Conservation (phyloP, 2,329 filamentous ascomycete genomes). For the Xenosphaeropsis pyriputrescens region DNA sequence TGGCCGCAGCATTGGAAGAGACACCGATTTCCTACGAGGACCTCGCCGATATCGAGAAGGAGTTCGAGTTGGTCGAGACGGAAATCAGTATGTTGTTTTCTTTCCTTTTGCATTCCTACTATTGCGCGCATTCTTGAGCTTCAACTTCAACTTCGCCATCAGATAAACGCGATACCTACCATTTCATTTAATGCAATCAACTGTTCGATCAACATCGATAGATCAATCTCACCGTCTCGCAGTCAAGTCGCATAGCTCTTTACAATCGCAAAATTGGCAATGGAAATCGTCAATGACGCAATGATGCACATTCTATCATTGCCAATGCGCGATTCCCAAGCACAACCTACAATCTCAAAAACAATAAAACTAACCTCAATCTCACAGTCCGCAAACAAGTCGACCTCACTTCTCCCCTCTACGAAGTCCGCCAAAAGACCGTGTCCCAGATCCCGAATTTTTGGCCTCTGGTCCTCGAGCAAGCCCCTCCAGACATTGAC, state of each 20-base stretch:
- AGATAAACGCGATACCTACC: no score
- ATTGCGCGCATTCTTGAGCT: not conserved
- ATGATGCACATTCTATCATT: not conserved
- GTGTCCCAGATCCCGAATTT: slow-evolving; percentile 69
- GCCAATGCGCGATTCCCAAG: not conserved
- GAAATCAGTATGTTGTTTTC: slow-evolving; percentile 54
- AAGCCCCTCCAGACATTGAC: slow-evolving; percentile 74
- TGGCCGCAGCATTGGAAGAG: slow-evolving; percentile 21
- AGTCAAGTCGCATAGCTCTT: no score
- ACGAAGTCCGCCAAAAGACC: slow-evolving; percentile 58
- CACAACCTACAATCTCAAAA: slow-evolving; percentile 3
- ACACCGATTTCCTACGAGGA: slow-evolving; percentile 53
- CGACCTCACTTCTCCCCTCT: slow-evolving; percentile 53
- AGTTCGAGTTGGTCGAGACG: slow-evolving; percentile 72
- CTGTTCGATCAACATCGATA: no score
- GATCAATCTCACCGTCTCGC: no score
- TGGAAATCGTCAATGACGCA: not conserved
- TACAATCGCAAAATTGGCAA: no score
- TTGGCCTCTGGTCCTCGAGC: slow-evolving; percentile 89
- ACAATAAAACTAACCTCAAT: not conserved
- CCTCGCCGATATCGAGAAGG: slow-evolving; percentile 64
- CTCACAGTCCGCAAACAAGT: slow-evolving; percentile 57
- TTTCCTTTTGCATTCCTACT: not conserved
- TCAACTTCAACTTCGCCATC: not conserved
- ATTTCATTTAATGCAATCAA: no score